Evolutionary conservation across 768 basidiomycete genomes (phyloP), one percentile per base, ranked within the genome.

Genomic region (Suillus decipiens): DNA sequence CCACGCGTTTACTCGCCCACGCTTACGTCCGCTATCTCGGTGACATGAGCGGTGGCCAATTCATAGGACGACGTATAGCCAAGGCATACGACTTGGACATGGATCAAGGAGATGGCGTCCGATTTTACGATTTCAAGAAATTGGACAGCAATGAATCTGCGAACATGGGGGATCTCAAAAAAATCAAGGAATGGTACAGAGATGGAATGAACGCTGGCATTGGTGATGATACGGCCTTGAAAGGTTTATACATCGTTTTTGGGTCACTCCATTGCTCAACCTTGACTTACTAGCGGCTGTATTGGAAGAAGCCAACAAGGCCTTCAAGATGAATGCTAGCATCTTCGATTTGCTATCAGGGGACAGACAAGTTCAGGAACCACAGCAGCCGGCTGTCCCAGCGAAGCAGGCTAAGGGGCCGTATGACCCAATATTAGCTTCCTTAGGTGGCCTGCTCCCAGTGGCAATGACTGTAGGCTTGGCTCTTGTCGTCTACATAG

Each of bases 21-120:
- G 81, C 91, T 1, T 93, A 93, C 70, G 89, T 92, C n/a, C 83
- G 90, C 39, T 93, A 93, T 74, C 82, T 93, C 37, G 92, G 90
- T 55, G 91, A 93, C 72, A 78, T 93, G 37, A 89, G 87, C 50
- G 91, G 92, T 6, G 92, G 92, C 1, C 92, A 93, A 77, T 78
- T 82, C 63, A 86, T 93, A 69, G 80, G 86, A 28, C 79, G 84
- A 47, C 80, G 79, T 39, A 72, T 92, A n/a, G 80, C 81, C 17
- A 89, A 89, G 72, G 84, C 89, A 15, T 93, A 92, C 70, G 79
- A 74, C 14, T 80, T 93, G 2, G 81, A 86, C 59, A 79, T 80
- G 36, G 77, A 74, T n/a, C 68, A 71, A 14, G 85, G 82, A 1
- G 66, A 80, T n/a, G 89, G 89, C 6, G 70, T 86, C 37, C 74